Percentiles rank a stretch among this genome's conserved stretches.
These are phyloP conservation scores for Ceratocystis destructans DNA, from an alignment of 2,329 filamentous ascomycete species.

Conservation along the genomic window DNA sequence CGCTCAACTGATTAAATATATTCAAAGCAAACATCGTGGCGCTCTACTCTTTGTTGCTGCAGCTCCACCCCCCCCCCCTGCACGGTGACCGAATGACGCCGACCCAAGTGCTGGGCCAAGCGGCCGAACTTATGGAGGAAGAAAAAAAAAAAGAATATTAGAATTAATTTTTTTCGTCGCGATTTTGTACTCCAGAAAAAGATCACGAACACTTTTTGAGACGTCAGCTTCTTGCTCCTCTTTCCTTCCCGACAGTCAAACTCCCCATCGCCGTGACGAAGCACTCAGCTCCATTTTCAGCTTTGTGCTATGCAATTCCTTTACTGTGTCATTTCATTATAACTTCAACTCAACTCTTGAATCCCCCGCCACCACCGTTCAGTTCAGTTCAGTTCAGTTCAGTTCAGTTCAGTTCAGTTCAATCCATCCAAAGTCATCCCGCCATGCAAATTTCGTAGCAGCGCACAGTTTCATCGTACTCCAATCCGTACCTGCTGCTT, in stretches of 20 bases:
- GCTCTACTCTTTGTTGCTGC: neutral
- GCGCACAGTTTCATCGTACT: conserved; percentile 10
- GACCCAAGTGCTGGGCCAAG: conserved; percentile 12
- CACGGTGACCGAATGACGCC: conserved; percentile 7
- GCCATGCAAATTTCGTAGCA: conserved; percentile 18
- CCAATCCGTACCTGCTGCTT: neutral
- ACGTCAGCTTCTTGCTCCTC: conserved; percentile 1
- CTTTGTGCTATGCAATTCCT: no score
- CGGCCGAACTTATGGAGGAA: conserved; percentile 15
- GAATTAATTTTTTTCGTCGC: conserved; percentile 8
- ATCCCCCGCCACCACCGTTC: neutral
- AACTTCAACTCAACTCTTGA: neutral
- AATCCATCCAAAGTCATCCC: neutral
- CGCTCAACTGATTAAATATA: neutral
- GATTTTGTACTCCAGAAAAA: neutral
- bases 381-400: neutral
- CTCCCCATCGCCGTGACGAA: neutral
- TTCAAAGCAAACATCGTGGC: neutral
- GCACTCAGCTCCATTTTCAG: no score
- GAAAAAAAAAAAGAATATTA: neutral
- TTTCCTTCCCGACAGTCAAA: neutral
- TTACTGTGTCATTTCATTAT: neutral
- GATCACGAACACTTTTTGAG: neutral
- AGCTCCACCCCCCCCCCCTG: conserved; percentile 12
- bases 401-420: neutral